phyloP scores from a whole-genome alignment of 108 stramenopile species.

The Nitzschia sp. region DNA sequence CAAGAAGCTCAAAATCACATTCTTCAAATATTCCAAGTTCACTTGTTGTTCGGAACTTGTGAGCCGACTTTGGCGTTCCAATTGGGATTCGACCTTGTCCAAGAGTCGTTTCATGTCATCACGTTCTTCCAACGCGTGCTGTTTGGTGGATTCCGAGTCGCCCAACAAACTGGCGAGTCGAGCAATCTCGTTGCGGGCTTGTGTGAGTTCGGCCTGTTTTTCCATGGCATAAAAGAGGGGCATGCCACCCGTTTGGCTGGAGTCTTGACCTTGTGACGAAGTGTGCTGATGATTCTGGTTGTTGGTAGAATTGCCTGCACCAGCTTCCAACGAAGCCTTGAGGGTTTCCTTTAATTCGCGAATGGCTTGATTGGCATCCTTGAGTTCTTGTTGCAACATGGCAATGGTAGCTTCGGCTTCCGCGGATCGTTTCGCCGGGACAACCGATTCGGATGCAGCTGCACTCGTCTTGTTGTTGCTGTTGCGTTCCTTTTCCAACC shows the following conservation, averaged over 20 bases:
- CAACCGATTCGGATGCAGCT: not conserved
- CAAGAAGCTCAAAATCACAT: slow-evolving; percentile 80
- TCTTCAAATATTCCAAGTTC: slow-evolving; percentile 85
- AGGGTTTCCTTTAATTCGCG: slow-evolving; percentile 80
- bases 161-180: slow-evolving; percentile 75
- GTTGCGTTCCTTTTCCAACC: slow-evolving; percentile 16
- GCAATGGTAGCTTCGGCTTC: slow-evolving; percentile 76
- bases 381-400: slow-evolving; percentile 78
- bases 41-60: slow-evolving; percentile 37
- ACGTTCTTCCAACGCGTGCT: slow-evolving; percentile 74
- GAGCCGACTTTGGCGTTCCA: slow-evolving; percentile 61
- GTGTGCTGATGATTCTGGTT: no score
- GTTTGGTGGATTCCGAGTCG: slow-evolving; percentile 71
- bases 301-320: no score
- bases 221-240: slow-evolving; percentile 88
- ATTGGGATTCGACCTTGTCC: slow-evolving; percentile 67
- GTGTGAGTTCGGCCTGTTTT: slow-evolving; percentile 85
- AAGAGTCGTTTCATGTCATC: slow-evolving; percentile 62
- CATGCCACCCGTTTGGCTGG: slow-evolving; percentile 36
- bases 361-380: slow-evolving; percentile 75
- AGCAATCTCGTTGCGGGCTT: slow-evolving; percentile 79
- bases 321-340: slow-evolving; percentile 42
- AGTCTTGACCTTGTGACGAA: slow-evolving; percentile 3
- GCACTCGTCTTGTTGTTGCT: not conserved
- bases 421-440: slow-evolving; percentile 1